Conservation (phyloP, 495 filamentous ascomycete genomes). For the Cercophora newfieldiana region DNA sequence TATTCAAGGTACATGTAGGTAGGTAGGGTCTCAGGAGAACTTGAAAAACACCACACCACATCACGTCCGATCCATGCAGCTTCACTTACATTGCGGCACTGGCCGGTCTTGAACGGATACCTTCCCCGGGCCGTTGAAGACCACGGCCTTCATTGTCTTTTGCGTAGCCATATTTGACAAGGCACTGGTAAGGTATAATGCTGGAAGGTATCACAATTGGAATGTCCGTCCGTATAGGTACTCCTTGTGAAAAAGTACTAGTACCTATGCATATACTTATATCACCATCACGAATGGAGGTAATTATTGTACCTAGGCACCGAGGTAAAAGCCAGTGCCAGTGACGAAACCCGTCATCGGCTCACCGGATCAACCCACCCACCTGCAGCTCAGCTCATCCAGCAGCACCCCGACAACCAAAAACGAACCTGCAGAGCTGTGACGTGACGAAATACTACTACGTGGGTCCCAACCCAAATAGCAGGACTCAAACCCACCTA, state of each 20-base stretch:
- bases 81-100: conserved; percentile 52
- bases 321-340: neutral
- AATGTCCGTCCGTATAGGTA: neutral
- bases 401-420: too few relatives aligned
- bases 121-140: conserved; percentile 65
- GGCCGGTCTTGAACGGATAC: conserved; percentile 65
- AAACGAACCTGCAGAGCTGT: neutral
- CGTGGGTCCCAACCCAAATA: too few relatives aligned
- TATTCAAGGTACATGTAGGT: too few relatives aligned
- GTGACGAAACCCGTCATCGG: neutral
- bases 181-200: neutral
- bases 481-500: too few relatives aligned
- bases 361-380: neutral
- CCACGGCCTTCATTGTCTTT: conserved; percentile 65
- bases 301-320: neutral
- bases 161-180: conserved; percentile 5
- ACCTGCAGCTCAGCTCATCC: neutral
- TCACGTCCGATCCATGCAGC: too few relatives aligned
- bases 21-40: too few relatives aligned
- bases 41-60: too few relatives aligned
- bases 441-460: neutral
- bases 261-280: too few relatives aligned
- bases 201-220: neutral
- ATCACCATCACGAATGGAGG: neutral
- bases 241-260: too few relatives aligned